Base-by-base conservation (phyloP, 2,329 filamentous ascomycete genomes). In the Phaeosphaeriaceae sp. region DNA sequence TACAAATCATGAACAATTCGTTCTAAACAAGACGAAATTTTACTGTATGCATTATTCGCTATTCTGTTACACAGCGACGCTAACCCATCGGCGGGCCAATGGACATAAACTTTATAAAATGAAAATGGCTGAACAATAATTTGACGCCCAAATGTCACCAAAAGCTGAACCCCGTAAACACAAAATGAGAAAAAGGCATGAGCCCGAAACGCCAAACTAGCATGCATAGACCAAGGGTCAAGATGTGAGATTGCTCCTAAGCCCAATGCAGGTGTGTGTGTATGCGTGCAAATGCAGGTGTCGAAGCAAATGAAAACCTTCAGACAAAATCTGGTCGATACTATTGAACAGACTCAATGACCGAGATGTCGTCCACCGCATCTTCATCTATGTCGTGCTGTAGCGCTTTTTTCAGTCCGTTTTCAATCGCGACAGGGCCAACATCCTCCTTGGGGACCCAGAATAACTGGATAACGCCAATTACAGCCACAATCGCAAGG, bases 391-490 rank as follows among this genome's bases (percentile, higher is more conserved):
- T 42, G 3, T 57, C 53, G 36, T 63, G 48, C 26, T 63, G 57
- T 23, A 67, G 52, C 13, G 59, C 62, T 41, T 63, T 66, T 50
- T 67, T 71, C 9, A 70, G 54, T 4, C 61, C 65, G 35, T 69
- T 72, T 26, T 71, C 64, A 6, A 72, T 65, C 39, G 64, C 56
- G 1, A 73, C 61, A 11, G 56, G 47, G 23, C 63, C 66, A 3
- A 71, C 53, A 48, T 76, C 77, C 54, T 80, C 78, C 32, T 77
- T 76, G 9, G 79, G 76, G 39, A 86, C 81, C 58, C 79, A 83
- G 62, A 79, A 80, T 5, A 84, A 65, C 60, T 87, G 84, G 13
- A 80, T 56, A 4, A 78, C 77, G 30, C 83, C 84, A 15, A 82
- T 46, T 8, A 84, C 60, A 0, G 84, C 83, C n/a, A 85, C 76